Percentiles rank a stretch among this genome's conserved stretches.
Evolutionary conservation across 345 rosid genomes (phyloP).

Genomic region (Aquilaria sinensis): DNA sequence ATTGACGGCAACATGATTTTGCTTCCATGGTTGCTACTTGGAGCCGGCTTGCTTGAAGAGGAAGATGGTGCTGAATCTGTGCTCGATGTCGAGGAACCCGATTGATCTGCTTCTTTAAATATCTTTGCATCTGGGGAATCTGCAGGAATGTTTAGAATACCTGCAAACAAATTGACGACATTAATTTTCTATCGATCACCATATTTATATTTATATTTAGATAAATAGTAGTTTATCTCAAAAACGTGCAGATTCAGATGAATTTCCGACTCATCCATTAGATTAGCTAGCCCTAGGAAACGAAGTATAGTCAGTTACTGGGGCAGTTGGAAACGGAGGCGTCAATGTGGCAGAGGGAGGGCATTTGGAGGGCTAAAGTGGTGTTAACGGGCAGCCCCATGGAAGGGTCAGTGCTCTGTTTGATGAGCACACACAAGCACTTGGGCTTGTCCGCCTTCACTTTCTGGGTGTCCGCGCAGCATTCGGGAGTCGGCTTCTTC

Average conservation of each 20-base stretch:
- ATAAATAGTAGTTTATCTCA: no score
- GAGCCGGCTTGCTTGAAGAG: slow-evolving; percentile 19
- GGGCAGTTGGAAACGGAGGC: slow-evolving; percentile 41
- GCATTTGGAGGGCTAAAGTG: slow-evolving; percentile 43
- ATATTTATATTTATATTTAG: not conserved
- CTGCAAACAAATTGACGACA: slow-evolving; percentile 14
- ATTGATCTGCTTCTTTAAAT: slow-evolving; percentile 24
- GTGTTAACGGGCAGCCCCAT: slow-evolving; percentile 36
- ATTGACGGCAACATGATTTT: not conserved
- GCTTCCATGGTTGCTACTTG: slow-evolving; percentile 22
- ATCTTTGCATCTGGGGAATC: slow-evolving; percentile 40
- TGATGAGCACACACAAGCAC: slow-evolving; percentile 36
- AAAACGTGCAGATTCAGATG: no score
- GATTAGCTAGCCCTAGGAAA: no score
- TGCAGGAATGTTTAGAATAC: slow-evolving; percentile 28
- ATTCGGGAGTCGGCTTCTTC: slow-evolving; percentile 29
- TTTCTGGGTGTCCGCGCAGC: slow-evolving; percentile 35
- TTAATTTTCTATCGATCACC: not conserved
- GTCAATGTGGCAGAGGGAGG: slow-evolving; percentile 35
- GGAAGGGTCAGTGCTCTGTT: slow-evolving; percentile 39
- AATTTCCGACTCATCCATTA: no score
- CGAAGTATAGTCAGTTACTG: not conserved
- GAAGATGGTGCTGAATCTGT: slow-evolving; percentile 17
- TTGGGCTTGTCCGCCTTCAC: slow-evolving; percentile 30
- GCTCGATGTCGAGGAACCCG: slow-evolving; percentile 14